Evolutionary conservation across 2,329 filamentous ascomycete species (phyloP).

Genomic region (Davidsoniella australis): DNA sequence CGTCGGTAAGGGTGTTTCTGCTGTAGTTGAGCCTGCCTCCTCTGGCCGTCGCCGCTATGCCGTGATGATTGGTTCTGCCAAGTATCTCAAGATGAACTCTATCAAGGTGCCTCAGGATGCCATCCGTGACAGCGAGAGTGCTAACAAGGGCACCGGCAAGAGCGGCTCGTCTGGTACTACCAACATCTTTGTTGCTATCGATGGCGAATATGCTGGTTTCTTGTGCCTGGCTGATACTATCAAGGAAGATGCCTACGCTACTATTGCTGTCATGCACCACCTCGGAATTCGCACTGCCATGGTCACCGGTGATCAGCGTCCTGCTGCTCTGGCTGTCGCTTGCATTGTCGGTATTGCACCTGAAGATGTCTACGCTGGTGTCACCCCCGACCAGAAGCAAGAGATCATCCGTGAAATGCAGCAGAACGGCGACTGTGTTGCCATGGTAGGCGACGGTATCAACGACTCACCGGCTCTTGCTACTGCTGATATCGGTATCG

Average conservation of each 20-base stretch:
- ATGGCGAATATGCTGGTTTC: slow-evolving; percentile 62
- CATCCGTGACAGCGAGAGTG: slow-evolving; percentile 41
- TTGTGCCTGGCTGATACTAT: slow-evolving; percentile 78
- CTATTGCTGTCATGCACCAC: slow-evolving; percentile 63
- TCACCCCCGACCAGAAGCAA: slow-evolving; percentile 83
- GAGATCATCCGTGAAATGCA: slow-evolving; percentile 66
- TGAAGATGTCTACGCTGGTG: slow-evolving; percentile 67
- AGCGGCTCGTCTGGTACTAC: slow-evolving; percentile 53
- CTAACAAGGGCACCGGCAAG: slow-evolving; percentile 20
- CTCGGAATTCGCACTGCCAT: slow-evolving; percentile 82
- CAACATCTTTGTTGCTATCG: slow-evolving; percentile 80
- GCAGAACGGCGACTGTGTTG: slow-evolving; percentile 56
- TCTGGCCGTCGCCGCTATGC: slow-evolving; percentile 45
- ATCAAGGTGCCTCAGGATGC: slow-evolving; percentile 49
- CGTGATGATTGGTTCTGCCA: slow-evolving; percentile 69
- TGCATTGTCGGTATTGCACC: slow-evolving; percentile 61
- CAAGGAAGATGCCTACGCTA: slow-evolving; percentile 69
- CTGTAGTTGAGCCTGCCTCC: slow-evolving; percentile 52
- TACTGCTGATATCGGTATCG: slow-evolving; percentile 83
- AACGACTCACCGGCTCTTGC: slow-evolving; percentile 94
- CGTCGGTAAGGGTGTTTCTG: slow-evolving; percentile 73
- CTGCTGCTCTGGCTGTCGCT: slow-evolving; percentile 73
- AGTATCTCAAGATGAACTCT: slow-evolving; percentile 55
- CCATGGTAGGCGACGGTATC: slow-evolving; percentile 97
- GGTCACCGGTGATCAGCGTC: slow-evolving; percentile 79